These are phyloP conservation scores for Syzygium oleosum DNA, from an alignment of 345 rosid species.

Conservation along the genomic window DNA sequence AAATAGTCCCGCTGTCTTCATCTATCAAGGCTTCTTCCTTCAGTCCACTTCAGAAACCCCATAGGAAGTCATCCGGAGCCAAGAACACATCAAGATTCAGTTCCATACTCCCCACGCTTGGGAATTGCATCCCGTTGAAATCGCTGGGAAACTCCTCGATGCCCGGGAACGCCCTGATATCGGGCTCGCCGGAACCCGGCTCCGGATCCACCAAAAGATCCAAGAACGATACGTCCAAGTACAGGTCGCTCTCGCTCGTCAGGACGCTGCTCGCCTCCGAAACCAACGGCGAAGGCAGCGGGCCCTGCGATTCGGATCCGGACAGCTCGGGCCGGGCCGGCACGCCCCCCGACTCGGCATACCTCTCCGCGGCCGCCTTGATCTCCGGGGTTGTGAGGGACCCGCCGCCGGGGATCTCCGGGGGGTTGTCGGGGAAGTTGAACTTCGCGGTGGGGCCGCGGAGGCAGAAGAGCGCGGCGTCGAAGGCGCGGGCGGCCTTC, in stretches of 20 bases:
- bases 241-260: neutral
- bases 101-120: neutral
- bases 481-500: constrained; percentile 20
- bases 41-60: neutral
- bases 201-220: neutral
- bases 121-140: neutral
- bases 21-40: neutral
- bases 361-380: constrained; percentile 4
- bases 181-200: neutral
- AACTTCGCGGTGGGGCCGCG: constrained; percentile 10
- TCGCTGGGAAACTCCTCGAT: constrained; percentile 2
- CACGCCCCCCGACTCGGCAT: constrained; percentile 4
- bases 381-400: constrained; percentile 5
- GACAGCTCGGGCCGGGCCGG: neutral
- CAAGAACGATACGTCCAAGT: neutral
- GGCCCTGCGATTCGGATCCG: neutral
- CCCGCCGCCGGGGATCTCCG: neutral
- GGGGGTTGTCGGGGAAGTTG: constrained; percentile 13
- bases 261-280: neutral
- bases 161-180: neutral
- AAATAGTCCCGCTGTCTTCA: neutral
- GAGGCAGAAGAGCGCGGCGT: constrained; percentile 15
- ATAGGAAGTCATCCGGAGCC: constrained; percentile 1
- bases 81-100: neutral
- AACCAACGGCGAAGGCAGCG: neutral